Evolutionary conservation across 257 asterid species (phyloP).

Genomic region (Thymus mandschuricus): DNA sequence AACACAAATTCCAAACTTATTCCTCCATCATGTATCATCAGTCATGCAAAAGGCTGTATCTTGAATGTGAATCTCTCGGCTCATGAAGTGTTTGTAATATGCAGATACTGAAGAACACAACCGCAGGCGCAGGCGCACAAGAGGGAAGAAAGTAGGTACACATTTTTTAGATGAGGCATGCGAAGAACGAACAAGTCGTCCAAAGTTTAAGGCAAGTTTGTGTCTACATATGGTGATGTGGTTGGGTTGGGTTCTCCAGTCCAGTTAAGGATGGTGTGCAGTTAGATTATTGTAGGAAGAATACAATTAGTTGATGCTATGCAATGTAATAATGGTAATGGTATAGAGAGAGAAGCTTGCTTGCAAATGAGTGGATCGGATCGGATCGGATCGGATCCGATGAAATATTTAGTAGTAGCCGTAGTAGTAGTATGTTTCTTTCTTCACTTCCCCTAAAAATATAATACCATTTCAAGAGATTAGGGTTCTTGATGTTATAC

Average conservation of each 20-base stretch:
- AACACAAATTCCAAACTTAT: background rate
- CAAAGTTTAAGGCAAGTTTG: background rate
- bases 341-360: conserved; percentile 13
- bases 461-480: background rate
- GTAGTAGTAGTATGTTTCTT: conserved; percentile 3
- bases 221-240: background rate
- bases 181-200: background rate
- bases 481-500: background rate
- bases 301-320: background rate
- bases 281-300: conserved; percentile 16
- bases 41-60: background rate
- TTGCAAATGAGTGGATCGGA: too few relatives aligned
- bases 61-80: background rate
- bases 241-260: background rate
- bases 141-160: conserved; percentile 43
- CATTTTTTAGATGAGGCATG: background rate
- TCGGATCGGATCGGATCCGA: too few relatives aligned
- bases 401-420: too few relatives aligned
- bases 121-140: conserved; percentile 45
- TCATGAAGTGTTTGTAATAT: background rate
- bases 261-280: background rate
- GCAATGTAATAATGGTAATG: background rate
- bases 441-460: background rate
- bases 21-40: background rate
- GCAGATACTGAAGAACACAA: conserved; percentile 60